Conservation (phyloP, 2,329 filamentous ascomycete species). For the Pseudophaeomoniella oleicola region DNA sequence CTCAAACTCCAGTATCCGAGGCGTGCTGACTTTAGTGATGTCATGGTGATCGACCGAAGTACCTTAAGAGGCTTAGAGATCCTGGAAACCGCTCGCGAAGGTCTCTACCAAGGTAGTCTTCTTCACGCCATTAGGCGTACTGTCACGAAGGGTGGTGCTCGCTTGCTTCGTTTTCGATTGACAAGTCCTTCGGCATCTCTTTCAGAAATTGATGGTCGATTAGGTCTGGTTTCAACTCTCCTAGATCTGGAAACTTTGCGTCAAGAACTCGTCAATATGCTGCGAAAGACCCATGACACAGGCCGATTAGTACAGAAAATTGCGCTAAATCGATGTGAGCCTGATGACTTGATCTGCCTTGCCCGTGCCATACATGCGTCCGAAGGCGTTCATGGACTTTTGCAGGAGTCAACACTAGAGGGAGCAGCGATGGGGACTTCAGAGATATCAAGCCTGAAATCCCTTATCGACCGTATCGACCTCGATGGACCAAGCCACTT, state of each 20-base stretch:
- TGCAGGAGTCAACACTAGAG: constrained; percentile 16
- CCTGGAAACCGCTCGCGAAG: constrained; percentile 69
- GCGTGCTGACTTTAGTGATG: constrained; percentile 32
- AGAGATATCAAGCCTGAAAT: constrained; percentile 4
- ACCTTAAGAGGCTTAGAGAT: constrained; percentile 84
- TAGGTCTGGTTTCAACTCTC: constrained; percentile 70
- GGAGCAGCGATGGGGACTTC: constrained; percentile 8
- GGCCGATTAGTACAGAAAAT: constrained; percentile 89
- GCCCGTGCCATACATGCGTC: constrained; percentile 69
- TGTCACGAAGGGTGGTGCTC: constrained; percentile 78
- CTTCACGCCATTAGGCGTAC: constrained; percentile 82
- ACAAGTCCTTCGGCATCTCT: constrained; percentile 80
- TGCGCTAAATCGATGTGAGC: constrained; percentile 75
- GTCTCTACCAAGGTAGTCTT: constrained; percentile 64
- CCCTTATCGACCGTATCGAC: constrained; percentile 43
- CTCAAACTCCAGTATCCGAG: constrained; percentile 48
- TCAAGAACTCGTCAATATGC: constrained; percentile 51
- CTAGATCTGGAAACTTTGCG: constrained; percentile 51
- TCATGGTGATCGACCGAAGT: constrained; percentile 85
- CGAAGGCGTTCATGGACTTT: constrained; percentile 43
- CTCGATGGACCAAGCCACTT: constrained; percentile 54
- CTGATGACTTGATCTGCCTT: constrained; percentile 76
- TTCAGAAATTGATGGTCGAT: constrained; percentile 58
- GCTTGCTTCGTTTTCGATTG: constrained; percentile 73
- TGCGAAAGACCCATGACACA: constrained; percentile 69